Evolutionary conservation across 768 basidiomycete species (phyloP).

Genomic region (Suillus hirtellus): DNA sequence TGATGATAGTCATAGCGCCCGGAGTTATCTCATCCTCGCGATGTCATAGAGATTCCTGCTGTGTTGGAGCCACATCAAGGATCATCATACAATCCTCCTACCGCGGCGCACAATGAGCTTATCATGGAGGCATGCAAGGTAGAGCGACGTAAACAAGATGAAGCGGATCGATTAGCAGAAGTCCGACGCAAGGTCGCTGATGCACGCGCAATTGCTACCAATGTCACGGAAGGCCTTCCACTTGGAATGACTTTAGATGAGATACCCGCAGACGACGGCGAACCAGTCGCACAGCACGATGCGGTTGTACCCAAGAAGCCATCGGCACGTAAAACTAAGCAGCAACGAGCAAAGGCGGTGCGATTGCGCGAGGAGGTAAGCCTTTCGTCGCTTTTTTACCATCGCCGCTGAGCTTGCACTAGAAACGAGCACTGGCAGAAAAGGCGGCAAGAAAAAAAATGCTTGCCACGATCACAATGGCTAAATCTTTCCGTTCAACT

Average conservation of each 20-base stretch:
- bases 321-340: slow-evolving; percentile 54
- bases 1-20: slow-evolving; percentile 44
- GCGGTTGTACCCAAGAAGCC: slow-evolving; percentile 39
- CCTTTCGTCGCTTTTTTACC: not conserved
- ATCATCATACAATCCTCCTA: slow-evolving; percentile 86
- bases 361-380: slow-evolving; percentile 64
- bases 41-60: slow-evolving; percentile 62
- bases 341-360: slow-evolving; percentile 69
- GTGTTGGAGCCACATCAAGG: slow-evolving; percentile 76
- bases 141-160: slow-evolving; percentile 59
- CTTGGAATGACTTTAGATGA: slow-evolving; percentile 68
- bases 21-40: slow-evolving; percentile 42
- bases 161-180: slow-evolving; percentile 53
- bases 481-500: slow-evolving; percentile 50
- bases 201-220: slow-evolving; percentile 39
- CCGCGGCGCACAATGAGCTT: slow-evolving; percentile 69
- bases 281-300: slow-evolving; percentile 32
- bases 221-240: slow-evolving; percentile 39
- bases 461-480: slow-evolving; percentile 55
- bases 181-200: slow-evolving; percentile 56
- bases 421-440: slow-evolving; percentile 69
- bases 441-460: slow-evolving; percentile 61
- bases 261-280: slow-evolving; percentile 41
- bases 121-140: slow-evolving; percentile 63
- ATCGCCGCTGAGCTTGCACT: slow-evolving; percentile 1